Evolutionary conservation across 2,329 filamentous ascomycete species (phyloP).

Genomic region (Fusarium citri): DNA sequence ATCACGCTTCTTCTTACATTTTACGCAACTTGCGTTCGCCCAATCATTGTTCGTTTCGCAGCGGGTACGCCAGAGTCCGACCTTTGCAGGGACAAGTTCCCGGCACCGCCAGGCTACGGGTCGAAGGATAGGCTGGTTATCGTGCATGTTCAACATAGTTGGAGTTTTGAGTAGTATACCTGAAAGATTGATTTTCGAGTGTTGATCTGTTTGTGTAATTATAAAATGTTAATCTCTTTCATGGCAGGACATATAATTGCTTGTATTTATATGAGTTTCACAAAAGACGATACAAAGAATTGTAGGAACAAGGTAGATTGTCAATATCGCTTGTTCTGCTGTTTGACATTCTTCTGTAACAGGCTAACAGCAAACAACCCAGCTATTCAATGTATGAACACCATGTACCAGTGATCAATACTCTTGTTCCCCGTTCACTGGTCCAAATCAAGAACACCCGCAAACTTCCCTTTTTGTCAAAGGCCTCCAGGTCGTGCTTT

Average conservation of each 20-base stretch:
- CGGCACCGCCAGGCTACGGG: background rate
- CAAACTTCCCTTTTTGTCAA: background rate
- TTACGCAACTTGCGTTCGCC: too few relatives aligned
- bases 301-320: background rate
- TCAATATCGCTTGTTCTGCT: background rate
- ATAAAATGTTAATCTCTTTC: background rate
- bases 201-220: too few relatives aligned
- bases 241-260: background rate
- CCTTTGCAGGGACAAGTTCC: background rate
- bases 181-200: too few relatives aligned
- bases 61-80: background rate
- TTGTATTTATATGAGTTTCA: background rate
- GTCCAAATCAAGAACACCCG: background rate
- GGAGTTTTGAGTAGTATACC: background rate
- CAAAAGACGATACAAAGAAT: background rate
- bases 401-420: background rate
- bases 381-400: background rate
- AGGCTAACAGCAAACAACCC: background rate
- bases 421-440: background rate
- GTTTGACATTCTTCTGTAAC: rapidly evolving
- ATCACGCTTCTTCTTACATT: rapidly evolving
- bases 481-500: too few relatives aligned
- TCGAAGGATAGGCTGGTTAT: background rate
- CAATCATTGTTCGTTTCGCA: background rate
- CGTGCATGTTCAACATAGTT: background rate